Percentiles rank a stretch among this genome's conserved stretches.
Conservation (phyloP, 331 rosid species). For the Saraca asoca region DNA sequence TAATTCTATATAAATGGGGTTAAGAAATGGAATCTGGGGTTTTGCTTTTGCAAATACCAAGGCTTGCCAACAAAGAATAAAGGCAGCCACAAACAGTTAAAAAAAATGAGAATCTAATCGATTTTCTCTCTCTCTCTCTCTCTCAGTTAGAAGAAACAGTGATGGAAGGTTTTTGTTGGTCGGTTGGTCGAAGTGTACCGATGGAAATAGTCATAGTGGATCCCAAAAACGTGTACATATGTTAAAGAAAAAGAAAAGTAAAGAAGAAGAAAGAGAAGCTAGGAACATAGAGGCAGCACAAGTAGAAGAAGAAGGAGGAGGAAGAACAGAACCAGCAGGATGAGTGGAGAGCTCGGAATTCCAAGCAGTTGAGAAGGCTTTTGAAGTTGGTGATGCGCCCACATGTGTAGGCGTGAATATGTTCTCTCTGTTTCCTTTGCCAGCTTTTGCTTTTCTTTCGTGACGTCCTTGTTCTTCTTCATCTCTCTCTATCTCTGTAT, state of each 20-base stretch:
- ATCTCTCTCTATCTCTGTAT: constrained; percentile 29
- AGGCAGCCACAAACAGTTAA: constrained; percentile 49
- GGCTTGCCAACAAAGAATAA: constrained; percentile 49
- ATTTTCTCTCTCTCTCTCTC: constrained; percentile 45
- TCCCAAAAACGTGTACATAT: constrained; percentile 28
- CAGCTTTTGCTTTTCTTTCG: constrained; percentile 69
- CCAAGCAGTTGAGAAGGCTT: constrained; percentile 56
- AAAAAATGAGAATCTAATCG: constrained; percentile 38
- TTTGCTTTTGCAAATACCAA: constrained; percentile 46
- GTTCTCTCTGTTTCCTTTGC: constrained; percentile 56
- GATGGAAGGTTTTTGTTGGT: constrained; percentile 39
- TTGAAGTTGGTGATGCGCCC: constrained; percentile 53
- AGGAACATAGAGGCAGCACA: constrained; percentile 20
- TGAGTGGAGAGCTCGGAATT: constrained; percentile 47
- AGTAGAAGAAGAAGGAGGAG: neutral
- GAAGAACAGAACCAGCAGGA: constrained; percentile 13
- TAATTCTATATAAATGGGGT: constrained; percentile 15
- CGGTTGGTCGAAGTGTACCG: constrained; percentile 45
- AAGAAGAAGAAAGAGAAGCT: constrained; percentile 19
- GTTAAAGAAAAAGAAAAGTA: neutral
- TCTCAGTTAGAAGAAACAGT: constrained; percentile 28
- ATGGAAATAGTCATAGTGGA: constrained; percentile 38
- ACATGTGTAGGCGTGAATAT: constrained; percentile 79
- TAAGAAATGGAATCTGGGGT: constrained; percentile 47
- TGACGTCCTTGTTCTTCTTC: constrained; percentile 38